Base-by-base conservation (phyloP, 164 flowering plant genomes). In the Aristolochia fimbriata region DNA sequence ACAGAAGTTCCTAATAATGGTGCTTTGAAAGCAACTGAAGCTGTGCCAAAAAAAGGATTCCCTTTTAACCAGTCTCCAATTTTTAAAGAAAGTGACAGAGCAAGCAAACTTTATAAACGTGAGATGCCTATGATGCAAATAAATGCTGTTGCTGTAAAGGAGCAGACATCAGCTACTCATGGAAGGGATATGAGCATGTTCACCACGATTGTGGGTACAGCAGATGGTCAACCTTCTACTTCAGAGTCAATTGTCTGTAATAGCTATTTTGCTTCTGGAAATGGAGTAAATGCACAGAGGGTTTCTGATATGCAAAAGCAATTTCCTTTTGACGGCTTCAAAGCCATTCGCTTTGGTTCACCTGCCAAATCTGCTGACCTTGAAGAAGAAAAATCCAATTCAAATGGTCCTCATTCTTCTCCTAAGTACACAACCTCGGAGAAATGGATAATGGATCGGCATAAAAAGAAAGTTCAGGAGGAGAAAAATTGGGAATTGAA, bases 391-490 rank as follows among this genome's bases (percentile, higher is more conserved):
- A 86, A 79, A 24, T 74, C 77, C 50, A 62, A 25, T 37, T 76
- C 75, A 46, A 79, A 74, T 57, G 58, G 71, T 49, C 72, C 74
- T 37, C 73, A 20, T 33, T 59, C 86, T 59, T 72, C 88, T 60
- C 88, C 92, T 45, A 85, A 77, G 77, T 74, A 83, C 62, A 86
- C 95, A 15, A 83, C 87, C 62, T 74, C 83, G 24, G 96, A 88
- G 71, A 91, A 80, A 73, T 91, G 95, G 93, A 80, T 94, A 51
- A 76, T 81, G 82, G 88, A 77, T 68, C 81, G 77, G 50, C 85
- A 78, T 69, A 88, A 81, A 76, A 79, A 77, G 61, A 94, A 76
- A 67, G 68, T 78, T 50, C 59, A 67, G 21, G 68, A 50, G 57
- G 90, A 91, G 24, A 72, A 81, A 62, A 81, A 67, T 25, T 83